A percentile compares a stretch with the other conserved stretches of the same genome.
phyloP scores from a whole-genome alignment of 164 flowering plant genomes.

The Vitis amurensis region DNA sequence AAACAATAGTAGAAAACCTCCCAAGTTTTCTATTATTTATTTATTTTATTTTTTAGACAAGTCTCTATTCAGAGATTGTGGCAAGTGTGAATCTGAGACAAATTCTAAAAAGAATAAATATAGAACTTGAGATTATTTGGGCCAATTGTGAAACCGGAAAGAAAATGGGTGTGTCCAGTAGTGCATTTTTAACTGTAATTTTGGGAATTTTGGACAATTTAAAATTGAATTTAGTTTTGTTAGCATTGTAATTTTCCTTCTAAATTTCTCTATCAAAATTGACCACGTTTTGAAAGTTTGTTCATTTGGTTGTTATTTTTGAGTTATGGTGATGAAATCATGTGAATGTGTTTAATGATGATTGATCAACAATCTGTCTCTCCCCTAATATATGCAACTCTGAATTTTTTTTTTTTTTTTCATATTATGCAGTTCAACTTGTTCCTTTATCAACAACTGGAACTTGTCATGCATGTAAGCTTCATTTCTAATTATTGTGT shows the following conservation, averaged over 20 bases:
- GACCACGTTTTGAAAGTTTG: background rate
- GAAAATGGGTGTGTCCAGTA: background rate
- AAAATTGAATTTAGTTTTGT: background rate
- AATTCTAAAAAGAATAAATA: background rate
- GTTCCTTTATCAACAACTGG: too few relatives aligned
- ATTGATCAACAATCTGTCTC: too few relatives aligned
- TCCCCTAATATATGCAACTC: too few relatives aligned
- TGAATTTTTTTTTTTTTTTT: background rate
- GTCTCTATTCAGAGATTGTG: too few relatives aligned
- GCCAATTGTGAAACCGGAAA: background rate
- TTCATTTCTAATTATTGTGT: slow-evolving; percentile 7
- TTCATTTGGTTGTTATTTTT: background rate
- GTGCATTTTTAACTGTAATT: background rate
- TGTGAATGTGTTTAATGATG: too few relatives aligned
- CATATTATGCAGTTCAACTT: background rate
- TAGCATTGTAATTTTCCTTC: background rate
- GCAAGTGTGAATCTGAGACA: too few relatives aligned
- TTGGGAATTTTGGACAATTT: background rate
- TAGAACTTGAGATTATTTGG: background rate
- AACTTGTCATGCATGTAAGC: background rate
- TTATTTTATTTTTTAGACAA: too few relatives aligned
- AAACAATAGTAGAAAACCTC: too few relatives aligned
- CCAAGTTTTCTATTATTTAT: too few relatives aligned
- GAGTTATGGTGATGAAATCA: background rate
- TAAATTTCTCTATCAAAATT: background rate